Conservation (phyloP, 208 protist species). For the Acanthamoeba polyphaga region DNA sequence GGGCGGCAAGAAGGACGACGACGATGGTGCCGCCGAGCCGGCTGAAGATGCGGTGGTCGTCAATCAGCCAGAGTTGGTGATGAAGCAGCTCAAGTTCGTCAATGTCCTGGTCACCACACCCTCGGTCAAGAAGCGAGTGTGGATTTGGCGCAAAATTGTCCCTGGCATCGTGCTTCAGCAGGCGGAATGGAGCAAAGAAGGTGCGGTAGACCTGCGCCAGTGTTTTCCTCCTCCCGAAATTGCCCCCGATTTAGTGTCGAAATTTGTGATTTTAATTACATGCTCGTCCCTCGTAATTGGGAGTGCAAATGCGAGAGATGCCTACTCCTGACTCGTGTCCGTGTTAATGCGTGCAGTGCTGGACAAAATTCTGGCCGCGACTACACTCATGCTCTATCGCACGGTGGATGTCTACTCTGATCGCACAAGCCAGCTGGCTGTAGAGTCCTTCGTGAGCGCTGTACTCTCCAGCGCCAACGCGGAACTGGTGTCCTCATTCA, state of each 20-base stretch:
- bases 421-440: slow-evolving; percentile 60
- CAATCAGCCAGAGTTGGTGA: neutral
- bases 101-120: slow-evolving; percentile 29
- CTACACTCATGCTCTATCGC: slow-evolving; percentile 39
- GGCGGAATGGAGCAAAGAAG: slow-evolving; percentile 69
- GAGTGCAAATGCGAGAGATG: neutral
- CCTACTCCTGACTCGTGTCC: neutral
- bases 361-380: slow-evolving; percentile 45
- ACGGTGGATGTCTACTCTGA: slow-evolving; percentile 69
- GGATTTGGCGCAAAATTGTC: slow-evolving; percentile 72
- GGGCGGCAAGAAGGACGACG: slow-evolving; percentile 40
- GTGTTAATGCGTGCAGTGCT: neutral
- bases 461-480: neutral
- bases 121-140: slow-evolving; percentile 70
- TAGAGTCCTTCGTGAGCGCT: slow-evolving; percentile 48
- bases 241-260: neutral
- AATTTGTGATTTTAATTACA: neutral
- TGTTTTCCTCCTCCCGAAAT: neutral
- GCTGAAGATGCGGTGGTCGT: neutral
- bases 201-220: neutral
- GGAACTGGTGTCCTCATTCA: slow-evolving; percentile 34
- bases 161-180: slow-evolving; percentile 59
- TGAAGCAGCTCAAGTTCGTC: slow-evolving; percentile 68
- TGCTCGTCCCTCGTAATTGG: neutral
- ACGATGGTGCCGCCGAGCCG: neutral